Evolutionary conservation across 192 early-diverging fungal genomes (phyloP).

Genomic region (Phlyctochytrium planicorne): DNA sequence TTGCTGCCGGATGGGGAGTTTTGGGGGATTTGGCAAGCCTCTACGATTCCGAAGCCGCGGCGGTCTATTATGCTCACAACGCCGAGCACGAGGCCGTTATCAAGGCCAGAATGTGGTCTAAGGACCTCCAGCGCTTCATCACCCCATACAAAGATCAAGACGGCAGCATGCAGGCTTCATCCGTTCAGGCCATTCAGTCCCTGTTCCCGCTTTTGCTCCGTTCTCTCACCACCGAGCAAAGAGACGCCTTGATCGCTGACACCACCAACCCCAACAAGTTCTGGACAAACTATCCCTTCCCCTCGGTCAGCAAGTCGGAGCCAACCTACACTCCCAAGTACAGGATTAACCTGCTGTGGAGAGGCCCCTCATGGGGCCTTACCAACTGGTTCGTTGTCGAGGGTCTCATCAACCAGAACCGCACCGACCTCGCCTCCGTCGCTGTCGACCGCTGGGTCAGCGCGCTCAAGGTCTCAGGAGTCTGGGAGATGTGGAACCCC

Average conservation of each 20-base stretch:
- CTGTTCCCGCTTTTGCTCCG: conserved; percentile 18
- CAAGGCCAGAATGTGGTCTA: conserved; percentile 2
- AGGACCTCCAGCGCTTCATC: conserved; percentile 10
- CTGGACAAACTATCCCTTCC: conserved; percentile 20
- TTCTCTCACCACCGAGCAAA: conserved; percentile 7
- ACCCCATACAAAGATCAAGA: conserved; percentile 17
- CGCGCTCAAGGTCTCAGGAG: conserved; percentile 9
- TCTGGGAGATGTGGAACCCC: conserved; percentile 24
- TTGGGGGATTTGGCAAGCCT: conserved; percentile 12
- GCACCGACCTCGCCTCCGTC: conserved; percentile 5
- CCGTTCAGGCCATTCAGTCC: conserved; percentile 16
- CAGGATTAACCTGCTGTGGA: conserved; percentile 19
- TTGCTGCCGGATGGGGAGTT: conserved; percentile 18
- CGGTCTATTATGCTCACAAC: conserved; percentile 19
- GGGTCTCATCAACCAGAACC: conserved; percentile 2
- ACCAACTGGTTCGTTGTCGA: conserved; percentile 22
- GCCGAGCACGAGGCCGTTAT: conserved; percentile 10
- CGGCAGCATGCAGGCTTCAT: background rate
- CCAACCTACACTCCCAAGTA: conserved; percentile 12
- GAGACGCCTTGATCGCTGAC: conserved; percentile 12
- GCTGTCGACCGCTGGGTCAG: conserved; percentile 18
- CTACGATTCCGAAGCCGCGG: conserved; percentile 4
- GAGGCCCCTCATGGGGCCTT: conserved; percentile 21
- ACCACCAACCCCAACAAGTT: conserved; percentile 14
- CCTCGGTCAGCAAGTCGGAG: conserved; percentile 15